These are phyloP conservation scores for Peltaster fructicola DNA, from an alignment of 2,329 filamentous ascomycete species.

Conservation along the genomic window DNA sequence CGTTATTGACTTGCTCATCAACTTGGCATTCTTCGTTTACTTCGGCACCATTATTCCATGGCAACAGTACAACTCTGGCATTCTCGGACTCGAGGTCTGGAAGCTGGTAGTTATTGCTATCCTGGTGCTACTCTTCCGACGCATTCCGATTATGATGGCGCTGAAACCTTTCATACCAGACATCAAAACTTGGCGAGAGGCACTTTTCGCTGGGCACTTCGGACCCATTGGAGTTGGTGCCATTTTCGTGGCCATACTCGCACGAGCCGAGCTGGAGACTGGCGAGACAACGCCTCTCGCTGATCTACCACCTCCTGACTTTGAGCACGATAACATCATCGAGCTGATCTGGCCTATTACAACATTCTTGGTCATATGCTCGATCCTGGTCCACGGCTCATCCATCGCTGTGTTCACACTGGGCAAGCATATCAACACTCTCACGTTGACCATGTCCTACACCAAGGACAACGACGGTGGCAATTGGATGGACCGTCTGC, in stretches of 20 bases:
- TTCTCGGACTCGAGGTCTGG: conserved; percentile 67
- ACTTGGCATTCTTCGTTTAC: conserved; percentile 95
- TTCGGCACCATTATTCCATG: conserved; percentile 95
- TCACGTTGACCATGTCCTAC: conserved; percentile 91
- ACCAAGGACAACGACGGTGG: conserved; percentile 76
- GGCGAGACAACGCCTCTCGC: conserved; percentile 52
- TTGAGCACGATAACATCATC: conserved; percentile 53
- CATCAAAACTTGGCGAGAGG: conserved; percentile 95
- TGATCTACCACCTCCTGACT: conserved; percentile 37
- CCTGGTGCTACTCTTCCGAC: conserved; percentile 85
- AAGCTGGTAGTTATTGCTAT: conserved; percentile 83
- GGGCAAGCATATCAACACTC: conserved; percentile 92
- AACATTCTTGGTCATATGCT: conserved; percentile 82
- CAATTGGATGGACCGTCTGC: conserved; percentile 87
- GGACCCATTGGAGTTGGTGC: conserved; percentile 94
- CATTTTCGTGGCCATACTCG: conserved; percentile 85
- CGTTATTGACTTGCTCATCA: conserved; percentile 93
- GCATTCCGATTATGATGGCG: conserved; percentile 83
- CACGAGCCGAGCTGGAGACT: conserved; percentile 75
- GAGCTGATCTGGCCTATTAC: conserved; percentile 89
- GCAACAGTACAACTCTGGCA: conserved; percentile 65
- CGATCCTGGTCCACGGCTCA: conserved; percentile 92
- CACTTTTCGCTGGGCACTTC: conserved; percentile 91
- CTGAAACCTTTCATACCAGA: conserved; percentile 90
- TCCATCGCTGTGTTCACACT: conserved; percentile 95